These are phyloP conservation scores for Cardamine occulta DNA, from an alignment of 345 rosid genomes.

Conservation along the genomic window DNA sequence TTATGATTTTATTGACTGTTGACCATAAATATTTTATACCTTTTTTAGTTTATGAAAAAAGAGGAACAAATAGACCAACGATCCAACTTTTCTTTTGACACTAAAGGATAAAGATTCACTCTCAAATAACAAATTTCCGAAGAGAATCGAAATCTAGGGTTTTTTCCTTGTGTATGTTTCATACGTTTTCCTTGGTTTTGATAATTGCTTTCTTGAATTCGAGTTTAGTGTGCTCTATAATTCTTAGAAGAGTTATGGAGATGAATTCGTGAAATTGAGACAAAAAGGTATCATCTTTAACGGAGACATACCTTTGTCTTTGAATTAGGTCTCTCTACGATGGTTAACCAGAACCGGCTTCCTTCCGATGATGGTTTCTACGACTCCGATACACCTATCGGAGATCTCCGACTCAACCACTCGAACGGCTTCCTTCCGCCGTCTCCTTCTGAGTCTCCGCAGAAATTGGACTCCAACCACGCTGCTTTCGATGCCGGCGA, in stretches of 20 bases:
- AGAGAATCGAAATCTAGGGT: constrained; percentile 10
- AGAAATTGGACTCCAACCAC: not conserved
- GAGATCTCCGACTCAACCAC: not conserved
- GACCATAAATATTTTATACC: not conserved
- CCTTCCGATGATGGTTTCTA: not conserved
- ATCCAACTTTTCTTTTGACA: not conserved
- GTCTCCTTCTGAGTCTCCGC: constrained; percentile 6
- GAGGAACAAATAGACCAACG: not conserved
- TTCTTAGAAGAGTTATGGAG: not conserved
- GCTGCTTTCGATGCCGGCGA: constrained; percentile 3
- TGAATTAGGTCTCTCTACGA: not conserved
- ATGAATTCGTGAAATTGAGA: not conserved
- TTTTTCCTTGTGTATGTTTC: constrained; percentile 11
- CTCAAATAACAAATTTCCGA: not conserved
- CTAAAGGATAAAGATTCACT: not conserved
- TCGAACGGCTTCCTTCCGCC: constrained; percentile 8
- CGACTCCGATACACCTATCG: not conserved
- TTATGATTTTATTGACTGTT: not conserved
- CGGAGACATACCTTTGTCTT: not conserved
- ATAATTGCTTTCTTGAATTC: not conserved
- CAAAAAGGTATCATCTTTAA: not conserved
- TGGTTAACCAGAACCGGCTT: not conserved
- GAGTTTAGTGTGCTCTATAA: not conserved
- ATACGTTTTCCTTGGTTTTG: not conserved
- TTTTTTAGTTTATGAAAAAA: not conserved